Conservation (phyloP, 306 rosid species). For the Malus orientalis region DNA sequence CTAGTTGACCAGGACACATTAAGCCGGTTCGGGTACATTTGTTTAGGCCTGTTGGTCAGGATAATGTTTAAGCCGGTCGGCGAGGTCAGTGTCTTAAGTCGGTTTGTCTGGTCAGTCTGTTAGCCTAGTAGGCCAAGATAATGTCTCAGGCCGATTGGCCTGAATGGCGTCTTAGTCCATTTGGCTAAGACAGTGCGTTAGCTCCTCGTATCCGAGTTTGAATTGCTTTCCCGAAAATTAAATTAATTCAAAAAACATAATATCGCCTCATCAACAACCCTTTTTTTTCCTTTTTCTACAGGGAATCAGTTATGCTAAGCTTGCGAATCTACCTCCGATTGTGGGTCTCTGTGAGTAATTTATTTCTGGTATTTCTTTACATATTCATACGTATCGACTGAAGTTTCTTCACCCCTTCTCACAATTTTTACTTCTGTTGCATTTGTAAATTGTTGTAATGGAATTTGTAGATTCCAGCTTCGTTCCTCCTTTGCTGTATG, state of each 20-base stretch:
- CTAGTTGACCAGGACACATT: too few relatives aligned
- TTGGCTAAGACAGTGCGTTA: too few relatives aligned
- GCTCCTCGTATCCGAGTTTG: too few relatives aligned
- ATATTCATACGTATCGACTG: neutral
- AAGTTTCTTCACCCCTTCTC: neutral
- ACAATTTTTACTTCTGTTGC: neutral
- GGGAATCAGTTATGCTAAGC: conserved; percentile 96
- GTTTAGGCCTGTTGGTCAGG: neutral
- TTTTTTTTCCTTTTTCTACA: conserved; percentile 1
- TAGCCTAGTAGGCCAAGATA: neutral
- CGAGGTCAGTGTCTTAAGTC: neutral
- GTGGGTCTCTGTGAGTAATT: conserved; percentile 83
- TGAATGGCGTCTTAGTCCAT: too few relatives aligned
- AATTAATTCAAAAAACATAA: too few relatives aligned
- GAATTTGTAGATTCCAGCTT: conserved; percentile 75
- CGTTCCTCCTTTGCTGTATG: conserved; percentile 91
- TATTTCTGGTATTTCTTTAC: neutral
- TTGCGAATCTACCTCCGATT: conserved; percentile 86
- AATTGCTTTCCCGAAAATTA: too few relatives aligned
- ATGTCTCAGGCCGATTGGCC: neutral
- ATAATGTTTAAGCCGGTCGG: neutral
- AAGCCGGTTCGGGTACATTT: neutral
- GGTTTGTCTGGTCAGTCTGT: too few relatives aligned
- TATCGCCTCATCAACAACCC: neutral
- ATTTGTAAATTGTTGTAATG: neutral